Evolutionary conservation across 305 asterid genomes (phyloP), one percentile per base, ranked within the genome.

Genomic region (Fraxinus angustifolia): DNA sequence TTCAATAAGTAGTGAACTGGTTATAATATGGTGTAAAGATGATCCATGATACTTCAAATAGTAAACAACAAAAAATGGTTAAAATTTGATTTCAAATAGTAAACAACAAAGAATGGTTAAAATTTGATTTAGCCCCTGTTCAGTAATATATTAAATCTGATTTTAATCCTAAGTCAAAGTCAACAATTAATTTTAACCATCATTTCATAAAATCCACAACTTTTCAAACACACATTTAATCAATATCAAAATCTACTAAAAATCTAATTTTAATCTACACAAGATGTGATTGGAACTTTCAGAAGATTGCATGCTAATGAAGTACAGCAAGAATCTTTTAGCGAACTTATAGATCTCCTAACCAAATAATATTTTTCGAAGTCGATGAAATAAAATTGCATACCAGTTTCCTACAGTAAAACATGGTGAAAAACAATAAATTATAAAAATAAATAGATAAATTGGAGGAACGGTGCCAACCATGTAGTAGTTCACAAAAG

Each of bases 401-500:
- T 8, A 10, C 14, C 8, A 65, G 34, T 65, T 65, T 34, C 73
- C 73, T 35, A 11, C 8, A 23, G 34, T 4, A 42, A 40, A 40
- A 42, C 35, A 11, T 75, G 78, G 65, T 38, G 3, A 74, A 14
- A 76, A 28, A 7, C 14, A 12, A 42, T 19, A 45, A 74, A 19
- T 19, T 34, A 2, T 8, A 33, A 16, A 38, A 34, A 70, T 30
- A 56, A n/a, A 6, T 17, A 33, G 35, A 23, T 12, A 78, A 60
- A 4, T 40, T 21, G 62, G 30, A 76, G 40, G 28, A 31, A 36
- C 45, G 33, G 14, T 74, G 76, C 76, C 56, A 26, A 96, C 99
- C 99, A 96, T 96, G 88, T 96, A 96, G 84, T 96, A 96, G 73
- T 96, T 96, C 58, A 93, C 89, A 68, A 92, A 95, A 83, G 99